A percentile compares a stretch with the other conserved stretches of the same genome.
These are phyloP conservation scores for Blastobotrys aristatus DNA, from an alignment of 1,139 yeast genomes.

Conservation along the genomic window DNA sequence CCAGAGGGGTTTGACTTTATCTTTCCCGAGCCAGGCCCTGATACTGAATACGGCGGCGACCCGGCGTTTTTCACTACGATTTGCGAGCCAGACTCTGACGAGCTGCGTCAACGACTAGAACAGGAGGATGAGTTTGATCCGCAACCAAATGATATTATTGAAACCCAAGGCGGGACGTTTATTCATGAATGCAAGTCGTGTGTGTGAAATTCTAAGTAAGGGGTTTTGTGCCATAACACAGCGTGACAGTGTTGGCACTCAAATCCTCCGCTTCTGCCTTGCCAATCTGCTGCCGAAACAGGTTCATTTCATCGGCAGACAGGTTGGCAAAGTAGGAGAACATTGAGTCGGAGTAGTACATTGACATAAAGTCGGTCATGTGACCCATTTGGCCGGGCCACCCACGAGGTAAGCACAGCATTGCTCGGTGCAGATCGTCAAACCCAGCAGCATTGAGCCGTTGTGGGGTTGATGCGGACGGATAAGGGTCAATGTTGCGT, in stretches of 20 bases:
- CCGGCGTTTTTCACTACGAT: conserved; percentile 20
- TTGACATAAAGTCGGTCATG: conserved; percentile 29
- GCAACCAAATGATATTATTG: neutral
- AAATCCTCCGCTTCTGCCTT: neutral
- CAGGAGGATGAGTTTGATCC: neutral
- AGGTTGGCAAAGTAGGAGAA: conserved; percentile 26
- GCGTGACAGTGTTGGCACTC: conserved; percentile 14
- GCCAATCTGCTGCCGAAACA: conserved; percentile 5
- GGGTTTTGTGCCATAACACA: conserved; percentile 27
- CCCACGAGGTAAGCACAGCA: conserved; percentile 30
- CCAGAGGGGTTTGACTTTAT: conserved; percentile 27
- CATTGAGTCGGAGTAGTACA: conserved; percentile 30
- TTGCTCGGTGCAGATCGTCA: conserved; percentile 26
- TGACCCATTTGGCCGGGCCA: conserved; percentile 35
- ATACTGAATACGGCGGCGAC: conserved; percentile 26
- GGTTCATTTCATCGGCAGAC: conserved; percentile 23
- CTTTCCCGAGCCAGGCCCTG: conserved; percentile 26
- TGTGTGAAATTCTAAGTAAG: neutral
- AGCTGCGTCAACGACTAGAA: neutral
- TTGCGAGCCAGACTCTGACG: no score
- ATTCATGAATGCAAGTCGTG: neutral
- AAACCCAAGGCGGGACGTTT: neutral
- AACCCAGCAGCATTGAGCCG: conserved; percentile 33
- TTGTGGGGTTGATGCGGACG: conserved; percentile 27
- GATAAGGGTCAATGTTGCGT: conserved; percentile 33